These are phyloP conservation scores for Pleurotus sapidus DNA, from an alignment of 768 basidiomycete species.

Conservation along the genomic window DNA sequence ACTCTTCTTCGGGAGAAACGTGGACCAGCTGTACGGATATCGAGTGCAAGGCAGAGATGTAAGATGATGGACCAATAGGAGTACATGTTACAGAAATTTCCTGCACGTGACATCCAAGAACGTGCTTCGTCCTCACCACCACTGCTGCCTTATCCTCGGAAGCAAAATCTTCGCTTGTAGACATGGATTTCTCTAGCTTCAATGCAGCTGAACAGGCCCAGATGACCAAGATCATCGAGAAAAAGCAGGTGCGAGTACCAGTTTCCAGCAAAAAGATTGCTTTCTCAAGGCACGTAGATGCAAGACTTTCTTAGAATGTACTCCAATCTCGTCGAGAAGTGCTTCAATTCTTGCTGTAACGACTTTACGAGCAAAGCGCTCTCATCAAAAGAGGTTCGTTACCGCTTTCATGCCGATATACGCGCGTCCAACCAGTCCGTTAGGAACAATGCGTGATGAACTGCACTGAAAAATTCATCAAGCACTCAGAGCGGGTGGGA, in stretches of 20 bases:
- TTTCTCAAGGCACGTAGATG: constrained; percentile 57
- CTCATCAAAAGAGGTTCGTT: constrained; percentile 82
- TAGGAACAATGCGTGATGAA: constrained; percentile 89
- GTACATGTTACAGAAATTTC: background rate
- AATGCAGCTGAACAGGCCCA: constrained; percentile 93
- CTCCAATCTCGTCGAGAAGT: constrained; percentile 91
- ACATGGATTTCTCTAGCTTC: constrained; percentile 91
- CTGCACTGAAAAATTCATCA: constrained; percentile 97
- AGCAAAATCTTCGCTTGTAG: constrained; percentile 9
- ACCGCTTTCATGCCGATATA: background rate
- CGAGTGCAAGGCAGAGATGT: too few relatives aligned
- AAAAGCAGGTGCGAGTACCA: constrained; percentile 78
- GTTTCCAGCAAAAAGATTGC: background rate
- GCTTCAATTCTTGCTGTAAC: constrained; percentile 93
- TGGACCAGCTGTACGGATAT: too few relatives aligned
- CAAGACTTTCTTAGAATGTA: constrained; percentile 97
- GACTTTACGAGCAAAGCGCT: constrained; percentile 96
- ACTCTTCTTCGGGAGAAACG: too few relatives aligned
- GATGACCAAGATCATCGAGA: constrained; percentile 92
- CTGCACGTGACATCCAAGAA: constrained; percentile 6
- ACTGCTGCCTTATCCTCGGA: constrained; percentile 13
- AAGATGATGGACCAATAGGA: constrained; percentile 3
- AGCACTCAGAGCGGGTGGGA: constrained; percentile 92
- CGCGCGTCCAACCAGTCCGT: constrained; percentile 2
- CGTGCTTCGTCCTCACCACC: constrained; percentile 11